Evolutionary conservation across 169 alveolate species (phyloP).

Genomic region (Eimeria nieschulzi): DNA sequence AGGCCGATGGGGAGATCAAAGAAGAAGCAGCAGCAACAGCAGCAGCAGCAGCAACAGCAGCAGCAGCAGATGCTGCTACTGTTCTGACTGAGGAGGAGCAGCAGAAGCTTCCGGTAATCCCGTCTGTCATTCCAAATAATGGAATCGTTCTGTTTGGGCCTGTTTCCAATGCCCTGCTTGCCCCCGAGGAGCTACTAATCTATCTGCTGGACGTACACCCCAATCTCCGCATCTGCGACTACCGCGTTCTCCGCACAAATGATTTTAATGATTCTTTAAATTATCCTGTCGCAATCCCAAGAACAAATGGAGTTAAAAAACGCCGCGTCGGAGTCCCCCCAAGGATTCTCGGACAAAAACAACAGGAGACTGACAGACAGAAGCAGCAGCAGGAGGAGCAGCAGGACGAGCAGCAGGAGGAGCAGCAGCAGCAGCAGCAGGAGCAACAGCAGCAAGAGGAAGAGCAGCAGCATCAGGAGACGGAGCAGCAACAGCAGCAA

Average conservation of each 20-base stretch:
- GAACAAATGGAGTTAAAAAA: neutral
- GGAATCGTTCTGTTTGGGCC: conserved; percentile 67
- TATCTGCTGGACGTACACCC: conserved; percentile 22
- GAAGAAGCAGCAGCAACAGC: conserved; percentile 26
- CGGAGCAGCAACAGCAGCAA: conserved; percentile 2
- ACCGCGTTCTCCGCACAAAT: neutral
- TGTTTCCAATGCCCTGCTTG: conserved; percentile 32
- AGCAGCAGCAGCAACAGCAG: neutral
- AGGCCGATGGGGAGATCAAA: neutral
- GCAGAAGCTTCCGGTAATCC: conserved; percentile 29
- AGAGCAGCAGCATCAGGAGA: conserved; percentile 19
- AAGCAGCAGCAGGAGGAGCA: conserved; percentile 28
- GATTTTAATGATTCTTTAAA: neutral
- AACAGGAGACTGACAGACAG: neutral
- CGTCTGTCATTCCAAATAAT: conserved; percentile 41
- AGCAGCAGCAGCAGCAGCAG: conserved; percentile 33
- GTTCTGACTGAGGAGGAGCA: conserved; percentile 10
- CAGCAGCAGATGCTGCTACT: neutral
- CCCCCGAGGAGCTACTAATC: conserved; percentile 64
- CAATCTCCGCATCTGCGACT: conserved; percentile 35
- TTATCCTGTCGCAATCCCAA: neutral
- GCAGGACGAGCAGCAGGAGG: conserved; percentile 16
- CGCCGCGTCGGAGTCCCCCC: conserved; percentile 13
- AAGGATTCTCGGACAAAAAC: neutral
- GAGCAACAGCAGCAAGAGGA: conserved; percentile 1